These are phyloP conservation scores for Albifimbria verrucaria DNA, from an alignment of 2,329 filamentous ascomycete genomes.

Conservation along the genomic window DNA sequence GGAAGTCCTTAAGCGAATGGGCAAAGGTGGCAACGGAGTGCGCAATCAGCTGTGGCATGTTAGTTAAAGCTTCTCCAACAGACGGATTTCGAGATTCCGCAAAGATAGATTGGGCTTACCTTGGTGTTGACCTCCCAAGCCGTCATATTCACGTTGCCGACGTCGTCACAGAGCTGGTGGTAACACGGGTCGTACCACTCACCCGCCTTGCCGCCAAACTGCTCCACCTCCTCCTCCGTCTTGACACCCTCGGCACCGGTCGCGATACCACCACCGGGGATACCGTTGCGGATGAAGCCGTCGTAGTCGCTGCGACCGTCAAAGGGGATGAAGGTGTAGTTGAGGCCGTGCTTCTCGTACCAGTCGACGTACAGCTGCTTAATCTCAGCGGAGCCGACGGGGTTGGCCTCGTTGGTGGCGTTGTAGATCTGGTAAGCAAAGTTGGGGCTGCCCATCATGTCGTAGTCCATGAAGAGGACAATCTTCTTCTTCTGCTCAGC, in stretches of 20 bases:
- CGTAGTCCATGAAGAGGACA: slow-evolving; percentile 66
- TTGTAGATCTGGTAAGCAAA: slow-evolving; percentile 68
- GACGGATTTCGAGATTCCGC: background rate
- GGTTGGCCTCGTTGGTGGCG: slow-evolving; percentile 67
- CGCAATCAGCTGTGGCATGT: slow-evolving; percentile 54
- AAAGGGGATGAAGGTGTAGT: slow-evolving; percentile 70
- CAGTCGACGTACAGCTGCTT: slow-evolving; percentile 65
- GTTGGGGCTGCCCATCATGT: slow-evolving; percentile 67
- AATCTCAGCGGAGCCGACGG: slow-evolving; percentile 67
- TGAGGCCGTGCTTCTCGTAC: slow-evolving; percentile 59
- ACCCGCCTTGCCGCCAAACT: slow-evolving; percentile 70
- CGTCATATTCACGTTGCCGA: slow-evolving; percentile 54
- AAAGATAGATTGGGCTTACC: slow-evolving; percentile 30
- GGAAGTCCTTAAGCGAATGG: slow-evolving; percentile 62
- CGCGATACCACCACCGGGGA: slow-evolving; percentile 72
- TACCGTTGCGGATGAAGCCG: slow-evolving; percentile 69
- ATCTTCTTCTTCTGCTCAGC: slow-evolving; percentile 59
- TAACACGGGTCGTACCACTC: slow-evolving; percentile 59
- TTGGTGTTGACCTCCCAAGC: slow-evolving; percentile 61
- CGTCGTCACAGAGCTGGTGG: slow-evolving; percentile 59
- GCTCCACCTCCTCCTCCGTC: slow-evolving; percentile 59
- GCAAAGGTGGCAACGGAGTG: slow-evolving; percentile 71
- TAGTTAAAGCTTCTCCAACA: slow-evolving; percentile 7
- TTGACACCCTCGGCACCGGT: slow-evolving; percentile 77
- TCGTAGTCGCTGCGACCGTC: slow-evolving; percentile 79